Percentiles rank a stretch among this genome's conserved stretches.
Conservation (phyloP, 2,329 filamentous ascomycete genomes). For the Keithomyces neogunnii region DNA sequence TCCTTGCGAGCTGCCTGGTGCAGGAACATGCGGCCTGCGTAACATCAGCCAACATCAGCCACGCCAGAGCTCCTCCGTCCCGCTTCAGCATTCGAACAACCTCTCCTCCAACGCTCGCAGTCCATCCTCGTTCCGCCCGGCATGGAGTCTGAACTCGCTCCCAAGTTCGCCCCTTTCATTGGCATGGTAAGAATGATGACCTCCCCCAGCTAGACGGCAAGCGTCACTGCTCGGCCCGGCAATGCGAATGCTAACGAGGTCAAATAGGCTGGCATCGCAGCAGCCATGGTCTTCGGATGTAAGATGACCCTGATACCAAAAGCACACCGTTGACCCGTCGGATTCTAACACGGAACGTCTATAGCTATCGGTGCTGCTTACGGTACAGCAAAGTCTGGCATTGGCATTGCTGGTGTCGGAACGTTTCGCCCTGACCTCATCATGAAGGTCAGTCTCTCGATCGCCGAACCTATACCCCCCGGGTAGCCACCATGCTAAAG, state of each 20-base stretch:
- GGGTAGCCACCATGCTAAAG: neutral
- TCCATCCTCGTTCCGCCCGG: slow-evolving; percentile 13
- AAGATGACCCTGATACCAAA: slow-evolving; percentile 26
- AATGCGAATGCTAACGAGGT: slow-evolving; percentile 2
- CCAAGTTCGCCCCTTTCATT: slow-evolving; percentile 80
- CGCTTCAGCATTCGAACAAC: neutral
- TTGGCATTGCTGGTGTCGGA: slow-evolving; percentile 78
- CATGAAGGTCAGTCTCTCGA: slow-evolving; percentile 62
- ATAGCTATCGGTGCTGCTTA: slow-evolving; percentile 67
- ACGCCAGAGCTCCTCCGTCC: slow-evolving; percentile 1
- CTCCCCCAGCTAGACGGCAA: slow-evolving; percentile 14
- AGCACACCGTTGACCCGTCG: neutral
- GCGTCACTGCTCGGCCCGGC: neutral
- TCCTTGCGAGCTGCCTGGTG: neutral
- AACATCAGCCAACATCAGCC: neutral
- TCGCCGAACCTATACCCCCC: neutral
- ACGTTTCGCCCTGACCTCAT: slow-evolving; percentile 80
- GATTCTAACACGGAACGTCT: slow-evolving; percentile 7
- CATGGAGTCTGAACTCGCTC: slow-evolving; percentile 56
- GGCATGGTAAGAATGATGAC: slow-evolving; percentile 60
- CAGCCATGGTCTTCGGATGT: slow-evolving; percentile 81
- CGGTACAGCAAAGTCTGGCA: slow-evolving; percentile 80
- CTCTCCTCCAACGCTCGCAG: neutral
- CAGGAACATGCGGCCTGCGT: neutral
- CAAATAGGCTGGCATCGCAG: slow-evolving; percentile 63